Percentiles rank a stretch among this genome's conserved stretches.
phyloP scores from a whole-genome alignment of 768 basidiomycete genomes.

The Podaxis rugospora region DNA sequence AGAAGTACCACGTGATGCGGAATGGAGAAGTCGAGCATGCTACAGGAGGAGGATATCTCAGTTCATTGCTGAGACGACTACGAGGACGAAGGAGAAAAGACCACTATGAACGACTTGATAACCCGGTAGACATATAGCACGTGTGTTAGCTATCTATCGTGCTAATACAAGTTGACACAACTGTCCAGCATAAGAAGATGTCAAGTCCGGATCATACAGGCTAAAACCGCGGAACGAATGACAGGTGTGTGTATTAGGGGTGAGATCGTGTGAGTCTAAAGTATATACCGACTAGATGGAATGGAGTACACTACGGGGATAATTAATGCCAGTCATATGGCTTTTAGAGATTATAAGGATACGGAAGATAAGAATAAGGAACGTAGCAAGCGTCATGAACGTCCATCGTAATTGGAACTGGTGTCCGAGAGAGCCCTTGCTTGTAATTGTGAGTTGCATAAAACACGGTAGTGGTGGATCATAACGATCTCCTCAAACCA shows the following conservation, averaged over 20 bases:
- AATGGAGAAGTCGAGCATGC: constrained; percentile 65
- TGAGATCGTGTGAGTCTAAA: background rate
- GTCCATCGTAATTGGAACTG: constrained; percentile 10
- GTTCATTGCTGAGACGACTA: constrained; percentile 23
- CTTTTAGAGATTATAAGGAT: constrained; percentile 11
- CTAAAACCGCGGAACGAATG: constrained; percentile 5
- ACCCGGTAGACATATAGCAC: constrained; percentile 8
- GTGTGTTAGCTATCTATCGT: background rate
- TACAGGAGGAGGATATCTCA: constrained; percentile 13
- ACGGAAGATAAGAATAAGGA: constrained; percentile 2
- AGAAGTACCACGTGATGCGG: constrained; percentile 62
- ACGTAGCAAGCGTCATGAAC: constrained; percentile 10
- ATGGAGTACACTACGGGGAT: background rate
- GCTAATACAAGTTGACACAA: constrained; percentile 8
- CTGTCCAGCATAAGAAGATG: background rate
- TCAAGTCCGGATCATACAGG: constrained; percentile 8
- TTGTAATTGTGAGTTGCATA: constrained; percentile 25
- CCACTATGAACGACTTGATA: constrained; percentile 30
- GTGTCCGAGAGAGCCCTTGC: constrained; percentile 11
- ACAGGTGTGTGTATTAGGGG: constrained; percentile 10
- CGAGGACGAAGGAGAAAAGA: constrained; percentile 16
- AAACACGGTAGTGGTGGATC: constrained; percentile 46
- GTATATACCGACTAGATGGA: constrained; percentile 1
- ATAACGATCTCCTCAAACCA: constrained; percentile 61
- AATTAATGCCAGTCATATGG: constrained; percentile 9